Base-by-base conservation (phyloP, 1,284 basidiomycete species). In the Testicularia cyperi region DNA sequence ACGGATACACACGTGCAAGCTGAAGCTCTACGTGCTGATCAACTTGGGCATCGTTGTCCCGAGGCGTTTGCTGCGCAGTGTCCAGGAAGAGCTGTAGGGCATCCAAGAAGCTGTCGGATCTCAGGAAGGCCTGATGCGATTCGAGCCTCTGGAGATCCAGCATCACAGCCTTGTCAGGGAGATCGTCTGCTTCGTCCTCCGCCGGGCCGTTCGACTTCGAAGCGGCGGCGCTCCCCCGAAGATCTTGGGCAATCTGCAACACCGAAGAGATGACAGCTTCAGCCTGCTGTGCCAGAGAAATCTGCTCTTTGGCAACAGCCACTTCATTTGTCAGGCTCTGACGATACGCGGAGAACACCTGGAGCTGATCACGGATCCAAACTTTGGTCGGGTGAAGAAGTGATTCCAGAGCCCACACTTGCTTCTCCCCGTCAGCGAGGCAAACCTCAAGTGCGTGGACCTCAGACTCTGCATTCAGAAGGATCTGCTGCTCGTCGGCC, bases 241-340 rank as follows among this genome's bases (percentile, higher is more conserved):
- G 26, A 14, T 73, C 72, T 41, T 75, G 73, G 14, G 67, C 68
- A 18, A 75, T 61, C 32, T 74, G 61, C 13, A 75, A 38, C 6
- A 75, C 52, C 1, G 67, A 67, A n/a, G 64, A 70, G 27, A 74
- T 49, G 26, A 75, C 31, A 2, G 34, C 31, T 32, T 49, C 47
- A 6, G 49, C 45, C 22, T 54, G 45, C 28, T 53, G 44, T 6
- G 42, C 49, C 9, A 61, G 42, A 12, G 33, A 32, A 27, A 54
- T 27, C 6, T 41, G 37, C 23, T 49, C 33, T 10, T 24, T 41
- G 13, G 27, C 15, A 13, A 26, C 32, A 18, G 12, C 16, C 18
- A 32, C 8, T 8, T 9, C 30, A 9, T 13, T 19, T 32, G 10
- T n/a, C n/a, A n/a, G n/a, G n/a, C n/a, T n/a, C n/a, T n/a, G 37